Conservation (phyloP, 441 rosid genomes). For the Corymbia citriodora region DNA sequence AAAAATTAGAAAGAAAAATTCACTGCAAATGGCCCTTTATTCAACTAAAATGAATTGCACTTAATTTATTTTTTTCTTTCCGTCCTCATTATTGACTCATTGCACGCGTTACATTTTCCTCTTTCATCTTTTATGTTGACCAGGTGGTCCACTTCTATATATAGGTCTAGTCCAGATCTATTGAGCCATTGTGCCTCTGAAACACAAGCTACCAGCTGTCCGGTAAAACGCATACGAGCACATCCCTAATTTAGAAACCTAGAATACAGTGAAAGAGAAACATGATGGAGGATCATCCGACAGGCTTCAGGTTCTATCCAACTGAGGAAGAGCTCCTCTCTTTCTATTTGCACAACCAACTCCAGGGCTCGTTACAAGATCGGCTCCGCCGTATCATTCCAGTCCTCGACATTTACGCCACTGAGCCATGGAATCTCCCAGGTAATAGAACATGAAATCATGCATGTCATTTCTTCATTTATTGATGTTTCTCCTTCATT, state of each 20-base stretch:
- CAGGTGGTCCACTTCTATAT: not conserved
- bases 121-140: not conserved
- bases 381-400: constrained; percentile 54
- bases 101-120: not conserved
- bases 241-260: not conserved
- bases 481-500: not conserved
- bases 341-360: constrained; percentile 65
- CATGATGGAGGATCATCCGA: not conserved
- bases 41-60: not conserved
- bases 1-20: not conserved
- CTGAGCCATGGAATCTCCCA: constrained; percentile 70
- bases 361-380: constrained; percentile 31
- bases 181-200: not conserved
- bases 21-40: not conserved
- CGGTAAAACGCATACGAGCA: not conserved
- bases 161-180: not conserved
- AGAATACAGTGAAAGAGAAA: not conserved
- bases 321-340: constrained; percentile 39
- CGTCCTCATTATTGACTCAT: not conserved
- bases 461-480: not conserved
- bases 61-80: not conserved
- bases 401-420: constrained; percentile 31
- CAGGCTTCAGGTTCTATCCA: not conserved
- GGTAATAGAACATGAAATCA: constrained; percentile 13
- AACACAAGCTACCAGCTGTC: not conserved